Evolutionary conservation across 306 rosid species (phyloP).

Genomic region (Cucurbita pepo): DNA sequence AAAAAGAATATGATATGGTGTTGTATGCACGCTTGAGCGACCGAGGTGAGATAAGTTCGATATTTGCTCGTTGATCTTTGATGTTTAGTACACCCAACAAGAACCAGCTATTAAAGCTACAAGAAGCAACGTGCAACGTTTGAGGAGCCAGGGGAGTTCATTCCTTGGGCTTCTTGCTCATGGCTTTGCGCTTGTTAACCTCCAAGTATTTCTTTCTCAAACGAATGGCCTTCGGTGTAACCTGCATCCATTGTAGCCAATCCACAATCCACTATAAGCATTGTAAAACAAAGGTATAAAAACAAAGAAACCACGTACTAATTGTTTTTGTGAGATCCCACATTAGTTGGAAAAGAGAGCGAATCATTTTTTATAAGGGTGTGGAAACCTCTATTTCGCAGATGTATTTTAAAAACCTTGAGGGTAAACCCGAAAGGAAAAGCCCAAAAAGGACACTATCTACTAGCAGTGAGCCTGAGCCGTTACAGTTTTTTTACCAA

Average conservation of each 20-base stretch:
- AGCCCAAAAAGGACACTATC: no score
- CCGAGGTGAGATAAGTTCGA: neutral
- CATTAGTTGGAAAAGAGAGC: no score
- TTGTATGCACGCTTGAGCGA: neutral
- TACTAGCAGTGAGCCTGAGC: no score
- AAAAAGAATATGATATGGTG: neutral
- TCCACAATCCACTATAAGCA: neutral
- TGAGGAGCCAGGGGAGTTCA: conserved; percentile 13
- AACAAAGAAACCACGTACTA: neutral
- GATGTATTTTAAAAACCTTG: no score
- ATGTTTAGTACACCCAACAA: neutral
- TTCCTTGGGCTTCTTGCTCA: conserved; percentile 71
- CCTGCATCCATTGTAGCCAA: conserved; percentile 22
- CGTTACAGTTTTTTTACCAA: neutral
- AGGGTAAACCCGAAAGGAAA: no score
- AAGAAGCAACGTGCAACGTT: neutral
- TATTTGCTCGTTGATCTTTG: neutral
- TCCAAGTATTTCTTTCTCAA: conserved; percentile 85
- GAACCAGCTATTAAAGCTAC: neutral
- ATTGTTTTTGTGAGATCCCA: no score
- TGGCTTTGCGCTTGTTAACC: conserved; percentile 69
- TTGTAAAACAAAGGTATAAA: neutral
- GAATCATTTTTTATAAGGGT: no score
- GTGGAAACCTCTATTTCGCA: no score
- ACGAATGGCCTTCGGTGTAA: conserved; percentile 81